Percentiles rank a stretch among this genome's conserved stretches.
phyloP scores from a whole-genome alignment of 2,329 filamentous ascomycete species.

The Fusarium sublunatum region DNA sequence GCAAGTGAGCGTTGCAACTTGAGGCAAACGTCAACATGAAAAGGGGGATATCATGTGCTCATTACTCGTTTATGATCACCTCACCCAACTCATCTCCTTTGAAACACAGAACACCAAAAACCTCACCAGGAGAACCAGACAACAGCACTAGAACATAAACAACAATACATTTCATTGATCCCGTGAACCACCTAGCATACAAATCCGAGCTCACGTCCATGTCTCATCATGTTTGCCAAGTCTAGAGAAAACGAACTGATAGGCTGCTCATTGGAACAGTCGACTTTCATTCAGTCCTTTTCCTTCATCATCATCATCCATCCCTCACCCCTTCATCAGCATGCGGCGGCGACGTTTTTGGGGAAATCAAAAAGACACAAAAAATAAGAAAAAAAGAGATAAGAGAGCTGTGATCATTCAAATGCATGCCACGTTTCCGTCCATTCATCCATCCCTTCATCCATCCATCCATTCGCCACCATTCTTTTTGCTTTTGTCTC shows the following conservation, averaged over 20 bases:
- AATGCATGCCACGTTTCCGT: slow-evolving; percentile 49
- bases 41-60: slow-evolving; percentile 30
- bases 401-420: slow-evolving; percentile 48
- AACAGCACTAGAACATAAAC: slow-evolving; percentile 15
- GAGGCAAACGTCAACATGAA: slow-evolving; percentile 1
- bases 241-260: slow-evolving; percentile 28
- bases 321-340: slow-evolving; percentile 28
- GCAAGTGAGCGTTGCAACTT: background rate
- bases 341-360: slow-evolving; percentile 34
- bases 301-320: too few species aligned
- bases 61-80: slow-evolving; percentile 40
- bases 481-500: slow-evolving; percentile 49
- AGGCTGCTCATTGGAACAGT: slow-evolving; percentile 17
- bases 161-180: slow-evolving; percentile 46
- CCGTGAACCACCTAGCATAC: slow-evolving; percentile 45
- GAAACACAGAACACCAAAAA: slow-evolving; percentile 22
- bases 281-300: slow-evolving; percentile 28
- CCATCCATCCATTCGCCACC: slow-evolving; percentile 47
- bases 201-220: slow-evolving; percentile 30
- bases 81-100: slow-evolving; percentile 6
- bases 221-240: slow-evolving; percentile 34
- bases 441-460: slow-evolving; percentile 47
- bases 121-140: slow-evolving; percentile 7
- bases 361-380: slow-evolving; percentile 33
- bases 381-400: slow-evolving; percentile 36